A percentile compares a stretch with the other conserved stretches of the same genome.
Conservation (phyloP, 2,329 filamentous ascomycete genomes). For the Xylaria hypoxylon region DNA sequence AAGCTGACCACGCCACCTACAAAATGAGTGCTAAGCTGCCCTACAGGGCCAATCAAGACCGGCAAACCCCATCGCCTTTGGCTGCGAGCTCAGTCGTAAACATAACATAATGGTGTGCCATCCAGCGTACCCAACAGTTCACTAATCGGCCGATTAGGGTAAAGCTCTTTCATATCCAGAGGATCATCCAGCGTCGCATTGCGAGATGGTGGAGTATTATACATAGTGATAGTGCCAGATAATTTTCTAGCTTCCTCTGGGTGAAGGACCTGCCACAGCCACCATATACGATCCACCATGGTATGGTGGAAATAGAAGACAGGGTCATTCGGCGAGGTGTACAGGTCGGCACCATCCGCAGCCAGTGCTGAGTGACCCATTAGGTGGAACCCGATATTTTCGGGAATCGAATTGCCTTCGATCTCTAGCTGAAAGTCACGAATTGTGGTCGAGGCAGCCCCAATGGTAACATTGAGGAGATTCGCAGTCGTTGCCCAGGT, state of each 20-base stretch:
- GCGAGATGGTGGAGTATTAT: not conserved
- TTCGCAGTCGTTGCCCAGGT: constrained; percentile 4
- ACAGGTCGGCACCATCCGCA: not conserved
- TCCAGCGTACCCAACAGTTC: not conserved
- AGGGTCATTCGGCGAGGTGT: constrained; percentile 6
- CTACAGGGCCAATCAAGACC: no score
- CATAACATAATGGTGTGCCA: constrained; percentile 1
- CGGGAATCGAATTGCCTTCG: not conserved
- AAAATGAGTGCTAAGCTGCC: no score
- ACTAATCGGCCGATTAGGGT: not conserved
- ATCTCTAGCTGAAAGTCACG: constrained; percentile 1
- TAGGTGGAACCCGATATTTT: not conserved
- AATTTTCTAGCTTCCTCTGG: constrained; percentile 1
- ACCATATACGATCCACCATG: not conserved
- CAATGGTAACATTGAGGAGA: not conserved
- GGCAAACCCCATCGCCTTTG: no score
- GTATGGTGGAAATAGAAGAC: constrained; percentile 8
- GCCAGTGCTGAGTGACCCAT: not conserved
- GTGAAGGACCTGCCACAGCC: constrained; percentile 8
- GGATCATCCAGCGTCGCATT: constrained; percentile 3
- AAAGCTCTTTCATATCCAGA: constrained; percentile 2
- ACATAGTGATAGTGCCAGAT: constrained; percentile 4
- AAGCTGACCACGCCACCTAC: no score
- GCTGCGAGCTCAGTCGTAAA: not conserved
- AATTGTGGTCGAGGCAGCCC: not conserved